These are phyloP conservation scores for Clarkia xantiana DNA, from an alignment of 345 rosid species.

Conservation along the genomic window DNA sequence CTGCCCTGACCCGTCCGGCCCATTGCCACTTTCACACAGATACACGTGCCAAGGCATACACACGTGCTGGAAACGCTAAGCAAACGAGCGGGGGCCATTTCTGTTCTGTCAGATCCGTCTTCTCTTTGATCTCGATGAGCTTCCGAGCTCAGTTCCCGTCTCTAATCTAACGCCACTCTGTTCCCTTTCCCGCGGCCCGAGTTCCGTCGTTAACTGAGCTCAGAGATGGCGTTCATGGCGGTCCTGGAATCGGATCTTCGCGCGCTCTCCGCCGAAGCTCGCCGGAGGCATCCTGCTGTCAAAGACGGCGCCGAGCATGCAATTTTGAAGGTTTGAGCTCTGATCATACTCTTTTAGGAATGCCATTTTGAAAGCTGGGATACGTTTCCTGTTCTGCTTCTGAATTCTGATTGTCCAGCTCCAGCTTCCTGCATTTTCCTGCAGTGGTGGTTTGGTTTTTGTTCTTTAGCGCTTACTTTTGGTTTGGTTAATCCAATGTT, in stretches of 20 bases:
- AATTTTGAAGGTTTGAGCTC: slow-evolving; percentile 47
- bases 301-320: slow-evolving; percentile 97
- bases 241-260: slow-evolving; percentile 96
- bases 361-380: not conserved
- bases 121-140: not conserved
- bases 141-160: slow-evolving; percentile 3
- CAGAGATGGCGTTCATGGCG: slow-evolving; percentile 75
- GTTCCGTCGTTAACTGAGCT: not conserved
- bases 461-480: too few species aligned
- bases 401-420: not conserved
- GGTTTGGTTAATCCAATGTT: too few species aligned
- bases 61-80: not conserved
- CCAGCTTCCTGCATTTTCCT: too few species aligned
- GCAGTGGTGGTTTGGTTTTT: too few species aligned
- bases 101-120: not conserved
- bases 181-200: not conserved
- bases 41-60: not conserved
- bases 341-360: not conserved
- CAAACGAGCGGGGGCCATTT: not conserved
- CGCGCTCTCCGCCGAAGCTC: slow-evolving; percentile 93
- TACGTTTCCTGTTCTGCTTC: not conserved
- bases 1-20: too few species aligned
- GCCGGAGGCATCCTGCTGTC: slow-evolving; percentile 82
- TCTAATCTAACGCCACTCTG: not conserved
- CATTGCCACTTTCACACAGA: too few species aligned